Percentiles rank a stretch among this genome's conserved stretches.
Conservation (phyloP, 179 eudicot species). For the Beta macrorhiza region DNA sequence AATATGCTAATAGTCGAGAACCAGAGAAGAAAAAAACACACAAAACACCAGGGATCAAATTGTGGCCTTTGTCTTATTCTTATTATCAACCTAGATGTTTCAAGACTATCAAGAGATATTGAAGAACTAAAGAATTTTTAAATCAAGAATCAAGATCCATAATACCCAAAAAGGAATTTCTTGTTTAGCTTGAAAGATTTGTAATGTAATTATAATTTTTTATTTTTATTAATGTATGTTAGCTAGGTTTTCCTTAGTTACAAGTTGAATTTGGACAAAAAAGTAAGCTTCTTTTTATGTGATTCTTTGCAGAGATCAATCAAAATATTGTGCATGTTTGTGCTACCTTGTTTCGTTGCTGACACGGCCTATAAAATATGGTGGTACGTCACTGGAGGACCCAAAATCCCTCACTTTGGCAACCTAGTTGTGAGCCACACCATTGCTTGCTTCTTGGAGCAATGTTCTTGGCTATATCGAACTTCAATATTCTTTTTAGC, state of each 20-base stretch:
- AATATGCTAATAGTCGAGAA: constrained; percentile 17
- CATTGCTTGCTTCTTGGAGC: constrained; percentile 53
- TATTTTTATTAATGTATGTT: neutral
- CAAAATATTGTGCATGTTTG: constrained; percentile 62
- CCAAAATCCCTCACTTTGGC: constrained; percentile 51
- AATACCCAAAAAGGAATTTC: no score
- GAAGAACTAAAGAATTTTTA: no score
- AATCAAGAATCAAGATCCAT: no score
- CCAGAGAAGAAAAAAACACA: no score
- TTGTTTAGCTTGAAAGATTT: neutral
- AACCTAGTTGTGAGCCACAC: constrained; percentile 50
- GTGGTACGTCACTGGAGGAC: constrained; percentile 84
- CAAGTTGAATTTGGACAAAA: neutral
- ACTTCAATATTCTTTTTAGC: constrained; percentile 62
- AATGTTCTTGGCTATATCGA: constrained; percentile 82
- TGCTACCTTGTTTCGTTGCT: constrained; percentile 61
- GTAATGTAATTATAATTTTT: neutral
- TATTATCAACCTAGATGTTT: neutral
- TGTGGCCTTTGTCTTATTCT: neutral
- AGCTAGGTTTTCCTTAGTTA: no score
- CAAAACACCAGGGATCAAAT: neutral
- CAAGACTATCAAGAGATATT: no score
- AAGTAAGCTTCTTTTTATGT: neutral
- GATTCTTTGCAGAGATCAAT: constrained; percentile 62
- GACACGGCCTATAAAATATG: constrained; percentile 73